Conservation (phyloP, 768 basidiomycete species). For the Podaxis pistillaris region DNA sequence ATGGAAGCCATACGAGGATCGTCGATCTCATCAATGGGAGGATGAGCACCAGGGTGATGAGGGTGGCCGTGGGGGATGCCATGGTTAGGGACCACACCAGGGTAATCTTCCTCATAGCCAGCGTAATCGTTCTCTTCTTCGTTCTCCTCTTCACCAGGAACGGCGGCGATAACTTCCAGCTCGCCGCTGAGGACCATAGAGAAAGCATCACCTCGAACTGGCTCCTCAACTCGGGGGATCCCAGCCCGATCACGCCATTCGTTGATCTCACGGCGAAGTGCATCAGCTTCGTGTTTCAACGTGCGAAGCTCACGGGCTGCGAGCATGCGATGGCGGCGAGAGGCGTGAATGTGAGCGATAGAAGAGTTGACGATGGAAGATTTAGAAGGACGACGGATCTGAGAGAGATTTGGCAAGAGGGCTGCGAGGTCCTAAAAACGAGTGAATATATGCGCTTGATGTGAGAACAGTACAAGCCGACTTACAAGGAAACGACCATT, state of each 20-base stretch:
- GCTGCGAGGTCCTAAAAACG: conserved; percentile 72
- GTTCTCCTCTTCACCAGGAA: conserved; percentile 46
- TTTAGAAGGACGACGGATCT: conserved; percentile 93
- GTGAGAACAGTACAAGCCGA: conserved; percentile 5
- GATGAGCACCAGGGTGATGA: conserved; percentile 15
- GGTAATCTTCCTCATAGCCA: conserved; percentile 11
- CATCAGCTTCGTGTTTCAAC: conserved; percentile 80
- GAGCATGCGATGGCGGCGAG: conserved; percentile 76
- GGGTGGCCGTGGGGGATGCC: conserved; percentile 3
- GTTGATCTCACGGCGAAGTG: conserved; percentile 87
- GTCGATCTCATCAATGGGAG: conserved; percentile 29
- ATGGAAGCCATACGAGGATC: conserved; percentile 28
- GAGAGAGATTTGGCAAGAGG: conserved; percentile 85
- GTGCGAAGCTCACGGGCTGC: conserved; percentile 81
- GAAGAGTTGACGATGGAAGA: conserved; percentile 95
- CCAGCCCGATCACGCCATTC: conserved; percentile 84
- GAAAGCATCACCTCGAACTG: conserved; percentile 70
- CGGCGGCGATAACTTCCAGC: conserved; percentile 57
- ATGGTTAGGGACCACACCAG: conserved; percentile 2
- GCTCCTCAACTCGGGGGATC: conserved; percentile 71
- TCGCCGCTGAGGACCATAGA: conserved; percentile 68
- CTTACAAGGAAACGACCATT: conserved; percentile 89
- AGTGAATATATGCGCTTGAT: conserved; percentile 2
- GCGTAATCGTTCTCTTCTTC: conserved; percentile 32
- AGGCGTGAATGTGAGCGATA: conserved; percentile 84